These are phyloP conservation scores for Cucumis variabilis DNA, from an alignment of 331 rosid species.

Conservation along the genomic window DNA sequence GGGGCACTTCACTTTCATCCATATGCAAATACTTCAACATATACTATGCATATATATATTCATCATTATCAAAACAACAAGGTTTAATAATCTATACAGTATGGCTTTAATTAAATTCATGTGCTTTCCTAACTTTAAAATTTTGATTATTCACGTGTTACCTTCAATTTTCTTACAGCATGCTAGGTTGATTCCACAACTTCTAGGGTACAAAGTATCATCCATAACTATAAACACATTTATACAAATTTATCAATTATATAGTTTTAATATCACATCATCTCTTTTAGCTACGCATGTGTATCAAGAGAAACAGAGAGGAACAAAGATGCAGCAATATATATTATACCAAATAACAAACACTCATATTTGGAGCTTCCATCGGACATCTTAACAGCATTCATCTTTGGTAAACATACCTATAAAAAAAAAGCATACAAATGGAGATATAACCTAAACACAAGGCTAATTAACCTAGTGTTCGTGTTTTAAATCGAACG, in stretches of 20 bases:
- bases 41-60: slow-evolving; percentile 49
- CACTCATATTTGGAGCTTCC: slow-evolving; percentile 61
- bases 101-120: not conserved
- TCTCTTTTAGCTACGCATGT: not conserved
- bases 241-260: not conserved
- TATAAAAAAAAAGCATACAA: slow-evolving; percentile 14
- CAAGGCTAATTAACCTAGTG: not conserved
- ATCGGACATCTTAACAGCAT: slow-evolving; percentile 41
- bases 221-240: slow-evolving; percentile 69
- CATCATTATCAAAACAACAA: not conserved
- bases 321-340: too few relatives aligned
- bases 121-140: not conserved
- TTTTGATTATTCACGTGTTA: not conserved
- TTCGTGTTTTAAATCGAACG: not conserved
- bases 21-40: slow-evolving; percentile 73
- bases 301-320: not conserved
- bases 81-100: not conserved
- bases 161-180: slow-evolving; percentile 88
- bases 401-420: slow-evolving; percentile 56
- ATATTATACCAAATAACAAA: slow-evolving; percentile 77
- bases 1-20: slow-evolving; percentile 76
- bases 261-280: not conserved
- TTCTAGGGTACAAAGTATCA: slow-evolving; percentile 90
- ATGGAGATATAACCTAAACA: too few relatives aligned
- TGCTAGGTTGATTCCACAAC: slow-evolving; percentile 74